These are phyloP conservation scores for Proliferodiscus dingleyae DNA, from an alignment of 2,329 filamentous ascomycete species.

Conservation along the genomic window DNA sequence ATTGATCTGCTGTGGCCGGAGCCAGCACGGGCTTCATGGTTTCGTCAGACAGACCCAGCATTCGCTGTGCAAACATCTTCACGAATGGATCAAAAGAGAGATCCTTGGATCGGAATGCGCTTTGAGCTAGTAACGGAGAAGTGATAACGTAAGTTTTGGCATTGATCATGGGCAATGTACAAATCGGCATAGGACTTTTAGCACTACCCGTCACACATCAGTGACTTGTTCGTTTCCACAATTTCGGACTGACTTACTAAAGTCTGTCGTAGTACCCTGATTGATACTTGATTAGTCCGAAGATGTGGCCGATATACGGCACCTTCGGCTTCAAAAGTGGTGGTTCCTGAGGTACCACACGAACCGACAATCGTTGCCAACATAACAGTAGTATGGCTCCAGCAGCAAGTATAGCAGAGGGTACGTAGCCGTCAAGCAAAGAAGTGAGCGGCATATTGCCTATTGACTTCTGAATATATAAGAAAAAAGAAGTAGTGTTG, in stretches of 20 bases:
- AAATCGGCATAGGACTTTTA: conserved; percentile 31
- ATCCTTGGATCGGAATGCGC: conserved; percentile 36
- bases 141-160: conserved; percentile 42
- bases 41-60: conserved; percentile 33
- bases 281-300: conserved; percentile 35
- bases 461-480: no score
- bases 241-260: conserved; percentile 27
- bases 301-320: conserved; percentile 42
- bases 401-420: background rate
- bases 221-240: background rate
- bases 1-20: conserved; percentile 25
- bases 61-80: conserved; percentile 33
- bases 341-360: conserved; percentile 36
- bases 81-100: conserved; percentile 41
- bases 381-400: background rate
- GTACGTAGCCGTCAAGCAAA: background rate
- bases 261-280: conserved; percentile 33
- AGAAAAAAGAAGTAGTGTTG: no score
- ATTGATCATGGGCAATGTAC: conserved; percentile 41
- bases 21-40: conserved; percentile 28
- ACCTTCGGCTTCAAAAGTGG: conserved; percentile 37
- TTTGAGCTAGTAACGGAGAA: conserved; percentile 35
- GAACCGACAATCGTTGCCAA: conserved; percentile 7
- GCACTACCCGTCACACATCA: conserved; percentile 15
- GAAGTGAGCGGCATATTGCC: background rate